These are phyloP conservation scores for Lolium rigidum DNA, from an alignment of 176 grass and related monocot genomes.

Conservation along the genomic window DNA sequence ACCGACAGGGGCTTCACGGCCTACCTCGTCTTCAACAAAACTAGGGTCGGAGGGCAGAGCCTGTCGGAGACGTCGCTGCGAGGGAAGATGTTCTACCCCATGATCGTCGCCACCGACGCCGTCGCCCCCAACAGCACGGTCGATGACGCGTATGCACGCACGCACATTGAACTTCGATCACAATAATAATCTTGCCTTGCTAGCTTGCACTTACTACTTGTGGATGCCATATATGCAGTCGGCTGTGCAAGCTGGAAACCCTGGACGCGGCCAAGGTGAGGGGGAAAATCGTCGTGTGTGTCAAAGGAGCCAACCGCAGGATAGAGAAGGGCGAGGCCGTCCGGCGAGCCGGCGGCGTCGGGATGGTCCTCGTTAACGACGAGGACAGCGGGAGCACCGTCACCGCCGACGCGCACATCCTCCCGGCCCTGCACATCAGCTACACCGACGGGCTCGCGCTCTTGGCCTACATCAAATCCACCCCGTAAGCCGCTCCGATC, in stretches of 20 bases:
- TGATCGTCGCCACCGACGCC: constrained; percentile 55
- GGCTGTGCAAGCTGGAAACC: constrained; percentile 46
- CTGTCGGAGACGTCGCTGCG: constrained; percentile 56
- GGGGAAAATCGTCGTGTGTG: constrained; percentile 71
- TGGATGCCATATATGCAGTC: constrained; percentile 37
- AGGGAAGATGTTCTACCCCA: constrained; percentile 43
- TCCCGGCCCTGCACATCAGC: constrained; percentile 73
- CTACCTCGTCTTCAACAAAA: constrained; percentile 43
- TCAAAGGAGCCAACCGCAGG: constrained; percentile 39
- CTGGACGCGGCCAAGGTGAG: constrained; percentile 57
- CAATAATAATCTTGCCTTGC: background rate
- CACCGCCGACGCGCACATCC: constrained; percentile 56
- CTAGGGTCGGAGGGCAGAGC: constrained; percentile 63
- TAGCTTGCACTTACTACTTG: background rate
- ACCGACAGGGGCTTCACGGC: constrained; percentile 64
- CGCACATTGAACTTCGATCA: background rate
- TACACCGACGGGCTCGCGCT: constrained; percentile 54
- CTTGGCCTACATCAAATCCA: constrained; percentile 47
- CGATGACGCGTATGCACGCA: constrained; percentile 46
- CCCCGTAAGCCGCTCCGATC: constrained; percentile 31
- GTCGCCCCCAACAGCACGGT: background rate
- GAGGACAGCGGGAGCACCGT: constrained; percentile 26
- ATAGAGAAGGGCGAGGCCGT: constrained; percentile 62
- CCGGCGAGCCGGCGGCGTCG: constrained; percentile 48
- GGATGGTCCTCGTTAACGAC: constrained; percentile 63